Percentiles rank a stretch among this genome's conserved stretches.
These are phyloP conservation scores for Pelargonium nanum DNA, from an alignment of 345 rosid genomes.

Conservation along the genomic window DNA sequence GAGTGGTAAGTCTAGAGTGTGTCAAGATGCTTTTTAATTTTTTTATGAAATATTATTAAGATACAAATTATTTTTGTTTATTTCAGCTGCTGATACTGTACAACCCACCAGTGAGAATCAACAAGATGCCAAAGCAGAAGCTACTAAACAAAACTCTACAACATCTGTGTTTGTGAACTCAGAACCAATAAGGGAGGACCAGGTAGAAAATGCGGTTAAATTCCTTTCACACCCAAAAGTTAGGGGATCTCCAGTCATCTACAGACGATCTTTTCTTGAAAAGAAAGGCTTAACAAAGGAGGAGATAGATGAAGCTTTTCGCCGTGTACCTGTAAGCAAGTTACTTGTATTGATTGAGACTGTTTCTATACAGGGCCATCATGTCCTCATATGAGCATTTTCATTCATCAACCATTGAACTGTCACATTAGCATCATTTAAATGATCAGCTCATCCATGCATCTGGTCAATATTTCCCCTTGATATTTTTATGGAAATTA, in stretches of 20 bases:
- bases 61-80: neutral
- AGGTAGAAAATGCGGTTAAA: constrained; percentile 85
- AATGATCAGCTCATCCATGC: neutral
- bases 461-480: neutral
- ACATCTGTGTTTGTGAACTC: constrained; percentile 76
- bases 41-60: no score
- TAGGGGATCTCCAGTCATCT: constrained; percentile 77
- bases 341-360: neutral
- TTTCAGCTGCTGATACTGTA: constrained; percentile 31
- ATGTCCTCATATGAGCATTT: neutral
- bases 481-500: constrained; percentile 14
- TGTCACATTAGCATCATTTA: neutral
- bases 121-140: constrained; percentile 37
- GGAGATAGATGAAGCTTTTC: constrained; percentile 96
- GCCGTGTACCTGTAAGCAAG: constrained; percentile 71
- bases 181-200: constrained; percentile 89
- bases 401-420: neutral
- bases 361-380: neutral
- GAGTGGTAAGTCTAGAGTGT: no score
- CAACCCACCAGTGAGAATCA: constrained; percentile 37
- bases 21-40: no score
- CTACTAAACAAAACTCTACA: constrained; percentile 26
- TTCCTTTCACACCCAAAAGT: constrained; percentile 95
- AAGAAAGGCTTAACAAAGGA: constrained; percentile 91
- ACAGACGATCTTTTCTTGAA: constrained; percentile 90